These are phyloP conservation scores for Vickermania ingenoplastis DNA, from an alignment of 208 protist genomes.

Conservation along the genomic window DNA sequence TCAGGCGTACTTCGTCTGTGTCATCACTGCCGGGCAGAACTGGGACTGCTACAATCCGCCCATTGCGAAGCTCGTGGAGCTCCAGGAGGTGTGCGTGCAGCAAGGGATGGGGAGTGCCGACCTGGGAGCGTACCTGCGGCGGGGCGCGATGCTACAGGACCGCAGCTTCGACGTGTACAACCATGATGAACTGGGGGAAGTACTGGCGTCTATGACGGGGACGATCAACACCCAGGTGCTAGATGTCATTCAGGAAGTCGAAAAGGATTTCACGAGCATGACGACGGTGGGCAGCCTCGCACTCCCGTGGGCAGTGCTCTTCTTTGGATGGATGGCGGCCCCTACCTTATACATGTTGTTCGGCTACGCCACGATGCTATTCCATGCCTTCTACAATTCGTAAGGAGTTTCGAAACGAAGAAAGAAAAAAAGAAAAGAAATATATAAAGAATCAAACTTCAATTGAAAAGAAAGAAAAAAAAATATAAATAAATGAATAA, in stretches of 20 bases:
- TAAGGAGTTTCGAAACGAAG: too few relatives aligned
- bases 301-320: constrained; percentile 1
- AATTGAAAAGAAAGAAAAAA: too few relatives aligned
- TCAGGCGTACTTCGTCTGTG: not conserved
- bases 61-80: not conserved
- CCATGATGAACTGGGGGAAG: not conserved
- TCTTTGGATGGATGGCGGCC: too few relatives aligned
- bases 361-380: too few relatives aligned
- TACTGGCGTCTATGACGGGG: not conserved
- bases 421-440: too few relatives aligned
- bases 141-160: not conserved
- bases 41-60: not conserved
- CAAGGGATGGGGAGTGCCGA: not conserved
- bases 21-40: not conserved
- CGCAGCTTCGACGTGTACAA: not conserved
- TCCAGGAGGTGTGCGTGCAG: not conserved
- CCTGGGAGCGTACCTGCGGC: not conserved
- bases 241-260: not conserved
- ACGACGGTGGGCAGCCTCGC: not conserved
- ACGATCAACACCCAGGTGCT: not conserved
- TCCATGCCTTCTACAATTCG: too few relatives aligned
- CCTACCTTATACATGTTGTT: too few relatives aligned
- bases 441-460: too few relatives aligned
- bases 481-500: too few relatives aligned
- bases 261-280: not conserved